Base-by-base conservation (phyloP, 75 land plant genomes). In the Selaginella moellendorffii region DNA sequence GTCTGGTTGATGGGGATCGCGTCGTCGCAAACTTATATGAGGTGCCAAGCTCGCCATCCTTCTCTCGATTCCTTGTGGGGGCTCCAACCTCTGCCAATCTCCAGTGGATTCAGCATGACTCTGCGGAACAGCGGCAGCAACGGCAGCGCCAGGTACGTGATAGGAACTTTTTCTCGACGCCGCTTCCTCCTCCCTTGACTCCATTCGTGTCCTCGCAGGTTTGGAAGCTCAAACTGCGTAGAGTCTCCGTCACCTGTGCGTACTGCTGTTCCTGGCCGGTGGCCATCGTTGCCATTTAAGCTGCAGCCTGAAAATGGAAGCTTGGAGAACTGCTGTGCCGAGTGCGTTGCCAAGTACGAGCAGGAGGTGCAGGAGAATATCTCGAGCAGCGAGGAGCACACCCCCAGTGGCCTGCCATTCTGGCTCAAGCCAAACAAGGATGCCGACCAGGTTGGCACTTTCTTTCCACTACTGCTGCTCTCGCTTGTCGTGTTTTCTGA, bases 61-160 rank as follows among this genome's bases (percentile, higher is more conserved):
- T 28, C 75, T 18, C 69, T 90, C 82, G 92, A 84, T 51, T 76
- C 65, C 27, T 81, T 86, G 29, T 90, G 97, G 97, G 88, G 80
- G 30, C 74, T 90, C 21, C 88, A 87, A 72, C 82, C 82, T 25
- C 71, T 91, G 28, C 82, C 83, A 1, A 78, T 91, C 31, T 69
- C 85, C 19, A 64, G 31, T 2, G 59, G 59, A 19, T 25, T 56
- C 14, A 14, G 46, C 14, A 5, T 36, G 46, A 36, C 10, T 14
- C 46, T 36, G 10, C 46, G 46, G 14, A 36, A 14, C 46, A 36
- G 14, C 46, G 14, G 46, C 14, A n/a, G 46, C 14, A 36, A 36
- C 14, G 46, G 46, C n/a, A n/a, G n/a, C n/a, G n/a, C n/a, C n/a
- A n/a, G n/a, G n/a, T n/a, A n/a, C n/a, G n/a, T n/a, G n/a, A n/a